Percentiles rank a stretch among this genome's conserved stretches.
Evolutionary conservation across 108 stramenopile genomes (phyloP).

Genomic region (Cyclostephanos invisitatus): DNA sequence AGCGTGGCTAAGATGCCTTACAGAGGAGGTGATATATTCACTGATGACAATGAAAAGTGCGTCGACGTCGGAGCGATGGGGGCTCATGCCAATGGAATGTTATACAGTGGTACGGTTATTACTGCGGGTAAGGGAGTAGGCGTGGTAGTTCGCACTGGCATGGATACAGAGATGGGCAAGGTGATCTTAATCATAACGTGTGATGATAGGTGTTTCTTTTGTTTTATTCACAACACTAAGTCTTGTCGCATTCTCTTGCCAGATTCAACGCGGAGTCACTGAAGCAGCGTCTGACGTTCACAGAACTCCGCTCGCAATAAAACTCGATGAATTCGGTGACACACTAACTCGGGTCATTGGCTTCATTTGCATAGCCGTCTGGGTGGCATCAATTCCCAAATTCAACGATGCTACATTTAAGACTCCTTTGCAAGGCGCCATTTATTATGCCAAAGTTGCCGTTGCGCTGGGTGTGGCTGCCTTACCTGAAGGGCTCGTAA

Average conservation of each 20-base stretch:
- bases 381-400: slow-evolving; percentile 88
- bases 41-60: slow-evolving; percentile 19
- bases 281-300: slow-evolving; percentile 68
- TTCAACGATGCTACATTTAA: slow-evolving; percentile 83
- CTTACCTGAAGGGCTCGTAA: slow-evolving; percentile 98
- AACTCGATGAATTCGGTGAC: slow-evolving; percentile 95
- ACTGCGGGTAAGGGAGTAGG: slow-evolving; percentile 88
- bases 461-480: slow-evolving; percentile 98
- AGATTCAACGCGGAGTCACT: slow-evolving; percentile 85
- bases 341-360: slow-evolving; percentile 93
- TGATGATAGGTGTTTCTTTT: neutral
- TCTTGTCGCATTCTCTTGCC: neutral
- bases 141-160: slow-evolving; percentile 90
- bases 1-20: slow-evolving; percentile 74
- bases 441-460: slow-evolving; percentile 97
- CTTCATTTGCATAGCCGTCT: slow-evolving; percentile 91
- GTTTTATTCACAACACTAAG: neutral
- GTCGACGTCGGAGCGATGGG: slow-evolving; percentile 51
- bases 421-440: slow-evolving; percentile 69
- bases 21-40: slow-evolving; percentile 53
- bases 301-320: slow-evolving; percentile 93
- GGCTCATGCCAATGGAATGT: slow-evolving; percentile 69
- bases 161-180: slow-evolving; percentile 95
- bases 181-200: slow-evolving; percentile 7
- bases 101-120: slow-evolving; percentile 94